Evolutionary conservation across 2,329 filamentous ascomycete genomes (phyloP).

Genomic region (Hypoxylon sp.): DNA sequence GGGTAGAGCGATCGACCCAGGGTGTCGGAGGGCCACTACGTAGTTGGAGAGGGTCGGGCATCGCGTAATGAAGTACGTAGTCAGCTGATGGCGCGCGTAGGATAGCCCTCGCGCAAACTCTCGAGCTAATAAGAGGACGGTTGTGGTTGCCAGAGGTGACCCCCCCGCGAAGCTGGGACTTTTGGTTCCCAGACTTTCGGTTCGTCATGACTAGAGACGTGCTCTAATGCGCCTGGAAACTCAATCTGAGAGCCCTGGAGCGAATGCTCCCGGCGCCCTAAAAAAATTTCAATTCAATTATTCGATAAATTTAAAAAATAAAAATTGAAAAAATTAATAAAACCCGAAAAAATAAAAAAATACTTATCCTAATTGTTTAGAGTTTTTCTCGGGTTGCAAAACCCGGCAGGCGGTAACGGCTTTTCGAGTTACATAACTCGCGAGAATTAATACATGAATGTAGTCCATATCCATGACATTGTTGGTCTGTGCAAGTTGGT

Average conservation of each 20-base stretch:
- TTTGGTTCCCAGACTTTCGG: slow-evolving; percentile 34
- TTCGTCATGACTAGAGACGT: slow-evolving; percentile 21
- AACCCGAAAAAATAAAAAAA: slow-evolving; percentile 2
- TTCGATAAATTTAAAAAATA: slow-evolving; percentile 37
- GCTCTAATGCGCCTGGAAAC: slow-evolving; percentile 33
- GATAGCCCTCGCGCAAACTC: slow-evolving; percentile 14
- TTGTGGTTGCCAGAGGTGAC: slow-evolving; percentile 20
- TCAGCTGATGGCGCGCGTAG: slow-evolving; percentile 37
- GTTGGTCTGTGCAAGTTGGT: neutral
- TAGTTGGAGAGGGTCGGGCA: slow-evolving; percentile 4
- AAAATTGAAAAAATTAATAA: slow-evolving; percentile 9
- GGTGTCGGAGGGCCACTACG: slow-evolving; percentile 9
- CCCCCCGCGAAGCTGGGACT: slow-evolving; percentile 27
- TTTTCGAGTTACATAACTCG: slow-evolving; percentile 24
- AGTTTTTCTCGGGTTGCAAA: slow-evolving; percentile 18
- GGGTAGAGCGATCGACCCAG: slow-evolving; percentile 18
- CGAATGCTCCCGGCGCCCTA: neutral
- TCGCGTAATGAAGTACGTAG: slow-evolving; percentile 44
- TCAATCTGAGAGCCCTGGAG: slow-evolving; percentile 22
- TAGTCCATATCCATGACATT: slow-evolving; percentile 4
- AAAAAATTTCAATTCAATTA: too few species aligned
- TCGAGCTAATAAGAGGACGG: slow-evolving; percentile 16
- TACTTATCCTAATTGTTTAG: slow-evolving; percentile 13
- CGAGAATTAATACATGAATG: slow-evolving; percentile 6
- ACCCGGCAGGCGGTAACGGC: slow-evolving; percentile 16